Base-by-base conservation (phyloP, 106 monocot species). In the Agapanthus africanus region DNA sequence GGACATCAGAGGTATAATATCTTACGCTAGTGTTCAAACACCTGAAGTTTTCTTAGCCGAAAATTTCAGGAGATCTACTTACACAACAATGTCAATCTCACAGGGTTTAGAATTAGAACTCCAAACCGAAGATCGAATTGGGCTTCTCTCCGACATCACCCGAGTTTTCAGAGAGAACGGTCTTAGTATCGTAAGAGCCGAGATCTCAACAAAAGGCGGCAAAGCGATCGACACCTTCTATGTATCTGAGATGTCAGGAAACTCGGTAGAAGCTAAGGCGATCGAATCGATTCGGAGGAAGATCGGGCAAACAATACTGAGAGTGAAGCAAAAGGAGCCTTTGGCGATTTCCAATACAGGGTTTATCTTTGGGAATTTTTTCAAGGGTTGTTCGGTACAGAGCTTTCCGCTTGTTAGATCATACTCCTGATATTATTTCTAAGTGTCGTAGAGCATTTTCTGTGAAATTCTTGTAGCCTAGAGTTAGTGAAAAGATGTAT, bases 81-180 rank as follows among this genome's bases (percentile, higher is more conserved):
- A n/a, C n/a, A n/a, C n/a, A n/a, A n/a, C n/a, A n/a, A n/a, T n/a
- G n/a, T n/a, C n/a, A n/a, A n/a, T n/a, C n/a, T n/a, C n/a, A n/a
- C 23, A 78, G 67, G 74, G 80, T 18, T 3, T 80, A 71, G 66
- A 66, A 49, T 13, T 76, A 13, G 81, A 82, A 59, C 56, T 82
- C 1, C 57, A 47, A 18, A 33, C 70, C 14, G 65, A 31, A 30
- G 77, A 82, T 44, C 31, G 46, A 37, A 39, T 11, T 0, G 77
- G 73, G 47, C 64, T 77, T 3, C 69, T 82, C 36, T 68, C 81
- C 11, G 81, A 82, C 13, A 64, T 74, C n/a, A 82, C 81, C 0
- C 40, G 81, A 22, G 35, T 40, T 27, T 74, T 82, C 34, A 37
- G 81, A 37, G 81, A 82, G 65, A 69, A 82, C 42, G 73, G 81